Evolutionary conservation across 1,284 basidiomycete genomes (phyloP), one percentile per base, ranked within the genome.

Genomic region (Cryptococcus wingfieldii): DNA sequence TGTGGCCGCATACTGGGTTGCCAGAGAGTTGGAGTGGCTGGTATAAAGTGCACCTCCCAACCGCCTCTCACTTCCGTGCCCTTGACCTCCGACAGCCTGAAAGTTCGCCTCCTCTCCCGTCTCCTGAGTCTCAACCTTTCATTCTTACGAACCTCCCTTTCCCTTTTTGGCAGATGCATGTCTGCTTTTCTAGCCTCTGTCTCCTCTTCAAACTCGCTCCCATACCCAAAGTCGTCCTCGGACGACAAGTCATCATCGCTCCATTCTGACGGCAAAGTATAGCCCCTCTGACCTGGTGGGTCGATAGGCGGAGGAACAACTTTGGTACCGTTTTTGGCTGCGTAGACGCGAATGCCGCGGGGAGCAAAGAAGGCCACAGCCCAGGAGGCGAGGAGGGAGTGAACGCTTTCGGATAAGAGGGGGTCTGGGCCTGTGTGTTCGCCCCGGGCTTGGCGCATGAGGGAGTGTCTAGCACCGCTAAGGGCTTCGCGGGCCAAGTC

Each of bases 31-130:
- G 70, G 70, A 9, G 61, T 60, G 14, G 55, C 47, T 56, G 56
- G 59, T 2, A 69, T 59, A 49, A 72, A 70, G 47, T 70, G 68
- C 8, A 72, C 65, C 37, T 72, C 70, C 70, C 70, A 72, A 45
- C 63, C 63, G 3, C 62, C 68, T 37, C 48, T 50, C n/a, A 27
- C 48, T 38, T 47, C 58, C 19, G 38, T 42, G 50, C 37, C 39
- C 53, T 41, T 45, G n/a, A 53, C 51, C 43, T 56, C 57, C 6
- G 49, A 44, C 27, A 61, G 60, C 48, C 60, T 56, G 19, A 39
- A 19, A 23, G 56, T 55, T 47, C 53, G 47, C 50, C 68, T 60
- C 37, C 54, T 60, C 38, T 62, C 60, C 51, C 62, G 61, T 47
- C 64, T 54, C 37, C 63, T 66, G 50, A 53, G 54, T 42, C 65